Evolutionary conservation across 1,284 basidiomycete species (phyloP).

Genomic region (Papiliotrema terrestris): DNA sequence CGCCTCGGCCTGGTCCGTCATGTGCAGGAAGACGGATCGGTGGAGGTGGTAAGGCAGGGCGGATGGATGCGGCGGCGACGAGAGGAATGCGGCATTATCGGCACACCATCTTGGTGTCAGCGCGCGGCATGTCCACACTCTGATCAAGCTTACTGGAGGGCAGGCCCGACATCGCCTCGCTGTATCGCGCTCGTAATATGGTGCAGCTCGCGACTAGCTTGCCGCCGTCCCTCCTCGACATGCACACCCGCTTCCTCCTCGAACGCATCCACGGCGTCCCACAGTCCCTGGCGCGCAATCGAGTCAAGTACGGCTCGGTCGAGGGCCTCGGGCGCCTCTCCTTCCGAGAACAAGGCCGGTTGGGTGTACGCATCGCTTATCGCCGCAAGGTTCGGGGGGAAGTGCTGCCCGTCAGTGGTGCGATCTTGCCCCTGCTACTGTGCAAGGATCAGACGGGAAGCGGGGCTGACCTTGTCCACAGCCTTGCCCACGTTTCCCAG

Average conservation of each 20-base stretch:
- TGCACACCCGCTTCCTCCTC: conserved; percentile 63
- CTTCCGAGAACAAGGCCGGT: conserved; percentile 41
- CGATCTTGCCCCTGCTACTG: no score
- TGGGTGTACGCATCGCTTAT: conserved; percentile 43
- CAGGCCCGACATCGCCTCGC: conserved; percentile 64
- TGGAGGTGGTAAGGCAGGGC: conserved; percentile 82
- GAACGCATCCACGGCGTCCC: conserved; percentile 38
- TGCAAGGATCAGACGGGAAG: conserved; percentile 6
- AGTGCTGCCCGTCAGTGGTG: conserved; percentile 22
- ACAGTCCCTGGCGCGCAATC: conserved; percentile 38
- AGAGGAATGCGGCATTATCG: conserved; percentile 63
- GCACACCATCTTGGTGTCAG: conserved; percentile 64
- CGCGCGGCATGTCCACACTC: conserved; percentile 3
- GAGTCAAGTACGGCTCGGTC: conserved; percentile 40
- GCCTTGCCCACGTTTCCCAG: conserved; percentile 74
- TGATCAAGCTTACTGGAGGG: conserved; percentile 72
- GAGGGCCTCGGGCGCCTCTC: conserved; percentile 28
- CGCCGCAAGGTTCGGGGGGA: conserved; percentile 39
- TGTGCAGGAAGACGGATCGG: conserved; percentile 74
- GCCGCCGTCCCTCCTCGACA: conserved; percentile 58
- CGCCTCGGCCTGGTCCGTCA: conserved; percentile 57
- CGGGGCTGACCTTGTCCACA: conserved; percentile 70
- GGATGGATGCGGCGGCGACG: conserved; percentile 59
- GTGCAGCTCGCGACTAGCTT: conserved; percentile 68
- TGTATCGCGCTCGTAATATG: conserved; percentile 66